Base-by-base conservation (phyloP, 2,329 filamentous ascomycete species). In the Talaromyces atroroseus region DNA sequence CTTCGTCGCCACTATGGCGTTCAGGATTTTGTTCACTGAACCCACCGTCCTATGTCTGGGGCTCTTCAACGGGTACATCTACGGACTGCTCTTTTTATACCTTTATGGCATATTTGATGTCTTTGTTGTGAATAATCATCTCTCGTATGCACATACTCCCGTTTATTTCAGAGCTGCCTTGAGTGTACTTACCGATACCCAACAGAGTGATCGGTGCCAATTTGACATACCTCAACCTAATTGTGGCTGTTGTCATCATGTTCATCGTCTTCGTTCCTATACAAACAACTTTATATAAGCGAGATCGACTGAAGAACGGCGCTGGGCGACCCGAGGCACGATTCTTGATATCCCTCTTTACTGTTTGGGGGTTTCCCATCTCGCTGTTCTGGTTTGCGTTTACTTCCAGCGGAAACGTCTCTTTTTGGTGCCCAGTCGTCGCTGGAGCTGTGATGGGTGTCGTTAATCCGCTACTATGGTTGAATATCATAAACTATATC, bases 401-500 rank as follows among this genome's bases (percentile, higher is more conserved):
- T 60, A 76, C 73, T 5, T 70, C 66, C 47, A 68, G 74, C 58
- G 72, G 73, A 50, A 69, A 66, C 42, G 67, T 66, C 2, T 71
- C 64, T 6, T 76, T 68, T 60, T 76, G 73, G 74, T 73, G 69
- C 2, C 73, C 73, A 10, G 65, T 76, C 42, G 61, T 74, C 3
- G 72, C 74, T 7, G 74, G 73, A 34, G 71, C 60, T 10, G 60
- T 76, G 7, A 64, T 76, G 18, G 73, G 72, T 7, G 72, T 76
- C 59, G 72, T 70, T 26, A 73, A 76, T 58, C 73, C 74, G 8
- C 59, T 76, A n/a, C 65, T 76, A 4, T 76, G 72, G 71, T 64
- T 76, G n/a, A 62, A 65, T 49, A 76, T 75, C 73, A 61, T 76
- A 46, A 76, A 73, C 52, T 76, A 76, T 59, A 72, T 75, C 48